Evolutionary conservation across 805 yeast species (phyloP).

Genomic region (Candida ponderosae): DNA sequence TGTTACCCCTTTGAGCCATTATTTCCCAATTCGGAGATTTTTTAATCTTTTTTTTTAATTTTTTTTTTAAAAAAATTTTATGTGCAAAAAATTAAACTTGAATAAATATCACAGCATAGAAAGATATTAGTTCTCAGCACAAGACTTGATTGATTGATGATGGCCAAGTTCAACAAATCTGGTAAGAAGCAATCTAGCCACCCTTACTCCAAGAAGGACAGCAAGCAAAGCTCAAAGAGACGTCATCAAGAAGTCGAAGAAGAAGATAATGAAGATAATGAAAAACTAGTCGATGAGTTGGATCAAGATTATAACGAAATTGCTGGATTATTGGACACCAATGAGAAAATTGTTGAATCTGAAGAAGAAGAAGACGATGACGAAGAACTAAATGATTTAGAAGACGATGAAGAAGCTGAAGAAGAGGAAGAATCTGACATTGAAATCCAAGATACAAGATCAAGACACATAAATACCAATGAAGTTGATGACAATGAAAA

Average conservation of each 20-base stretch:
- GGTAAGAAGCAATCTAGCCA: too few relatives aligned
- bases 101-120: too few relatives aligned
- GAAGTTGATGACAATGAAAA: constrained; percentile 6
- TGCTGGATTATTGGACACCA: constrained; percentile 44
- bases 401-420: constrained; percentile 12
- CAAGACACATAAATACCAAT: constrained; percentile 12
- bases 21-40: too few relatives aligned
- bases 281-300: constrained; percentile 41
- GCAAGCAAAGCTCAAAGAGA: constrained; percentile 18
- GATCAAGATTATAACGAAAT: constrained; percentile 54
- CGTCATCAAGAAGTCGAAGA: constrained; percentile 21
- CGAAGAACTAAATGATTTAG: too few relatives aligned
- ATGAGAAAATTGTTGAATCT: constrained; percentile 16
- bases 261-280: constrained; percentile 27
- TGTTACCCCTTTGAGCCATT: too few relatives aligned
- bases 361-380: constrained; percentile 16
- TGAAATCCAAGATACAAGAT: constrained; percentile 6
- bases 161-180: background rate
- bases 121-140: too few relatives aligned
- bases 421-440: constrained; percentile 8
- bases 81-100: too few relatives aligned
- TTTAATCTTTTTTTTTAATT: too few relatives aligned
- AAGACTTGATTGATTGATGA: too few relatives aligned
- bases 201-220: background rate
- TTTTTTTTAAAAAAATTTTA: too few relatives aligned